Evolutionary conservation across 768 basidiomycete species (phyloP), one percentile per base, ranked within the genome.

Genomic region (Lactarius quietus): DNA sequence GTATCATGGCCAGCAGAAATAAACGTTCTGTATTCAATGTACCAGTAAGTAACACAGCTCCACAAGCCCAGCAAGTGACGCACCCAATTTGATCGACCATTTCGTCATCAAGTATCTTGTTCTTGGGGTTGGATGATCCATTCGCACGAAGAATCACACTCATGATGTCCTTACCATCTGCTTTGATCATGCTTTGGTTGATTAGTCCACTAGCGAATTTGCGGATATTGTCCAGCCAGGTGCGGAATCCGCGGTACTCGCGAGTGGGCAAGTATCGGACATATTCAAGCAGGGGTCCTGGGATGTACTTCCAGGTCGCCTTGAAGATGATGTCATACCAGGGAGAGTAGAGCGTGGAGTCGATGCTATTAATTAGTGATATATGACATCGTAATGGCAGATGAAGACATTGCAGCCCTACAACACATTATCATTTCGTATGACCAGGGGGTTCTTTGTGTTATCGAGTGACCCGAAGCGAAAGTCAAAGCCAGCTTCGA

Each of bases 381-480:
- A n/a, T n/a, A n/a, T n/a, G n/a, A n/a, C n/a, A 31, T 57, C 8
- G 35, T 9, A 14, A 43, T 26, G 54, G 33, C 31, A 6, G 20
- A 29, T 10, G 7, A 29, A 14, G 17, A 38, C 29, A 15, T 23
- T n/a, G n/a, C n/a, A n/a, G n/a, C n/a, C n/a, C n/a, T n/a, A n/a
- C n/a, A n/a, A n/a, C n/a, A n/a, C n/a, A 12, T 7, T 1, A 36
- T 36, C 35, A 36, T 72, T 68, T 10, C 65, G 69, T 2, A 20
- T 70, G 62, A 33, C 63, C 31, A 73, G 57, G 0, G 63, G 69
- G 28, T 66, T 73, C 48, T 70, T n/a, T 5, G 56, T 38, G 31
- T 73, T 62, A 45, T 73, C 70, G 10, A 73, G 61, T 1, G 71
- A 70, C 12, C 68, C 70, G 8, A 71, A 71, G 35, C 71, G 68